Conservation (phyloP, 2,329 filamentous ascomycete species). For the Teratosphaeria zuluensis region DNA sequence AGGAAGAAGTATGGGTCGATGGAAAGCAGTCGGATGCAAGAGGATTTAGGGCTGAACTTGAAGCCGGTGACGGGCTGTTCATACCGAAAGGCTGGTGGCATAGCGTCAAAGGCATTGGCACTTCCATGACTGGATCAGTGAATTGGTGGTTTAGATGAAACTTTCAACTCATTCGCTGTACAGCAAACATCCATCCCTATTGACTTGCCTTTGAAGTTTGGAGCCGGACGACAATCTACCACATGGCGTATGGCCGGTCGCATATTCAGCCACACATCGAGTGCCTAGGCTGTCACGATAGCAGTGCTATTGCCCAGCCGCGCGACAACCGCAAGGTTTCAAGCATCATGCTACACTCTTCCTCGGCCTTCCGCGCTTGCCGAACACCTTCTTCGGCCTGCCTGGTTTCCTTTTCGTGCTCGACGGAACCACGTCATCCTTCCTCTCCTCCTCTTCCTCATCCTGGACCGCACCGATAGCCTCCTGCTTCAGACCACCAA, state of each 20-base stretch:
- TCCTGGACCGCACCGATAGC: not conserved
- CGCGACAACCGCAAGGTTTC: not conserved
- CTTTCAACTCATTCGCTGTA: not conserved
- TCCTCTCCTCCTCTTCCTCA: not conserved
- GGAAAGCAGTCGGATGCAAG: slow-evolving; percentile 1
- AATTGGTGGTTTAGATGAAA: slow-evolving; percentile 11
- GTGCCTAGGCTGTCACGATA: not conserved
- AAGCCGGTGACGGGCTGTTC: slow-evolving; percentile 61
- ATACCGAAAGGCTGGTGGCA: slow-evolving; percentile 85
- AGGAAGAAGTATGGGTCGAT: slow-evolving; percentile 59
- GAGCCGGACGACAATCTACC: not conserved
- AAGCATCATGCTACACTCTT: not conserved
- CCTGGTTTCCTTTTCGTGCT: not conserved
- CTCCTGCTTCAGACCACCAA: not conserved
- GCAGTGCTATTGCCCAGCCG: not conserved
- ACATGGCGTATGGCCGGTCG: not conserved
- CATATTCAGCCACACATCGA: not conserved
- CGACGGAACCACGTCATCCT: not conserved
- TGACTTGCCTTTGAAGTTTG: not conserved
- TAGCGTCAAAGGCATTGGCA: slow-evolving; percentile 58
- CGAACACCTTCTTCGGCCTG: not conserved
- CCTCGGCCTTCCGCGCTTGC: not conserved
- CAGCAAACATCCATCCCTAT: not conserved
- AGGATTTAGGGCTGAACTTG: slow-evolving; percentile 36
- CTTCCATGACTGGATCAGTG: slow-evolving; percentile 50